Conservation (phyloP, 805 yeast species). For the Ogataea pini region DNA sequence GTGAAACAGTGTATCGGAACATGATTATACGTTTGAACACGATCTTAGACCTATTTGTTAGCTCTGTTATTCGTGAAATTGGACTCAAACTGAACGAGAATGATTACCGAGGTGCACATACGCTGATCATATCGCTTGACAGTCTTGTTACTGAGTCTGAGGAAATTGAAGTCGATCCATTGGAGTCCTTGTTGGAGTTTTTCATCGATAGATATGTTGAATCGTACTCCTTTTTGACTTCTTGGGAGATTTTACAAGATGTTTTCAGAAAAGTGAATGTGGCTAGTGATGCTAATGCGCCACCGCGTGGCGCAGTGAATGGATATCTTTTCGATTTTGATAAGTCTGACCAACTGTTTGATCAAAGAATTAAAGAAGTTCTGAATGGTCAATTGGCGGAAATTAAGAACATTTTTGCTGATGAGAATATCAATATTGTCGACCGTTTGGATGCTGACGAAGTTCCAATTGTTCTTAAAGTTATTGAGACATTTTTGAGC, state of each 20-base stretch:
- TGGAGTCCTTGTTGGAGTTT: slow-evolving; percentile 37
- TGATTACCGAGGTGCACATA: slow-evolving; percentile 41
- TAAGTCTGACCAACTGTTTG: slow-evolving; percentile 29
- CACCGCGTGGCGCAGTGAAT: slow-evolving; percentile 31
- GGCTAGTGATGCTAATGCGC: neutral
- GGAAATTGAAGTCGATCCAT: slow-evolving; percentile 38
- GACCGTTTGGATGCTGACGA: slow-evolving; percentile 28
- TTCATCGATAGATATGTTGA: slow-evolving; percentile 35
- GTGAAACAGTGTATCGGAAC: slow-evolving; percentile 25
- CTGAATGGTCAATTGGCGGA: slow-evolving; percentile 33
- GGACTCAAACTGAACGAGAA: slow-evolving; percentile 54
- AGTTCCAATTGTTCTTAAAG: slow-evolving; percentile 36
- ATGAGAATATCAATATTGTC: neutral
- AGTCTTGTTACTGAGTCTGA: slow-evolving; percentile 27
- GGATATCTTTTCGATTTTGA: slow-evolving; percentile 30
- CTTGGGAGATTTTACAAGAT: slow-evolving; percentile 23
- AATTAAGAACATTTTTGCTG: slow-evolving; percentile 28
- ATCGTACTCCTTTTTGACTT: slow-evolving; percentile 28
- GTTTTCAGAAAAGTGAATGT: slow-evolving; percentile 17
- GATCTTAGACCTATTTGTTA: slow-evolving; percentile 67
- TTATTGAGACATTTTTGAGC: slow-evolving; percentile 37
- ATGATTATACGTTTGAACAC: slow-evolving; percentile 46
- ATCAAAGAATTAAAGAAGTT: slow-evolving; percentile 12
- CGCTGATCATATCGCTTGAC: slow-evolving; percentile 30
- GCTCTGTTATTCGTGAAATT: slow-evolving; percentile 67